These are phyloP conservation scores for Salix exigua DNA, from an alignment of 345 rosid species.

Conservation along the genomic window DNA sequence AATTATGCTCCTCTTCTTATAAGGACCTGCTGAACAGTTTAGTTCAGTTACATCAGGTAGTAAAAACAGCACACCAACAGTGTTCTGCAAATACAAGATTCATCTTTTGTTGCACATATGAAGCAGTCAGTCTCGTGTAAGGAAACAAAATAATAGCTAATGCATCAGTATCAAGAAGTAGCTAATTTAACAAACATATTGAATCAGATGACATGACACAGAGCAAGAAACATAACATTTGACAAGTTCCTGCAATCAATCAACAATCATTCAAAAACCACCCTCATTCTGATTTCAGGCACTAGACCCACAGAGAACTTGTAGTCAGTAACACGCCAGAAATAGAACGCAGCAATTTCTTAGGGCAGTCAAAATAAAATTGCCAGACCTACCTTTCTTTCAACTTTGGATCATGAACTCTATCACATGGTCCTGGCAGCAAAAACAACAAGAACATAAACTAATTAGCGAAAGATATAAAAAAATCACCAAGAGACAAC, in stretches of 20 bases:
- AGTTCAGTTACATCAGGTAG: conserved; percentile 21
- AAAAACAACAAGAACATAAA: conserved; percentile 14
- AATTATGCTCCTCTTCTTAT: conserved; percentile 5
- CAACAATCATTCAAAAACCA: background rate
- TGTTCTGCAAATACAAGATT: conserved; percentile 16
- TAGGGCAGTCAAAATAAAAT: background rate
- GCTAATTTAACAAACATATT: background rate
- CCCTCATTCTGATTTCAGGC: background rate
- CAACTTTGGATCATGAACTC: conserved; percentile 88
- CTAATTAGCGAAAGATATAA: background rate
- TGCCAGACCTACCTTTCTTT: conserved; percentile 67
- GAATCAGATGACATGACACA: background rate
- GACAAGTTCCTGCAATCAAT: background rate
- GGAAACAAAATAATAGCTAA: background rate
- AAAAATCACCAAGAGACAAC: background rate
- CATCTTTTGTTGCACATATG: conserved; percentile 17
- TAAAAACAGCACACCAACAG: conserved; percentile 20
- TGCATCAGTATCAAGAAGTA: background rate
- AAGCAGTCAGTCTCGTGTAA: conserved; percentile 11
- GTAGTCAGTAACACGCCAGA: background rate
- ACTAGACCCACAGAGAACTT: background rate
- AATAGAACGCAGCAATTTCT: background rate
- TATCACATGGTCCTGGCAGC: conserved; percentile 73
- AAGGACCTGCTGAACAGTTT: conserved; percentile 13
- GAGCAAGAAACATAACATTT: background rate